Base-by-base conservation (phyloP, 2,329 filamentous ascomycete genomes). In the Pseudogymnoascus sp. region DNA sequence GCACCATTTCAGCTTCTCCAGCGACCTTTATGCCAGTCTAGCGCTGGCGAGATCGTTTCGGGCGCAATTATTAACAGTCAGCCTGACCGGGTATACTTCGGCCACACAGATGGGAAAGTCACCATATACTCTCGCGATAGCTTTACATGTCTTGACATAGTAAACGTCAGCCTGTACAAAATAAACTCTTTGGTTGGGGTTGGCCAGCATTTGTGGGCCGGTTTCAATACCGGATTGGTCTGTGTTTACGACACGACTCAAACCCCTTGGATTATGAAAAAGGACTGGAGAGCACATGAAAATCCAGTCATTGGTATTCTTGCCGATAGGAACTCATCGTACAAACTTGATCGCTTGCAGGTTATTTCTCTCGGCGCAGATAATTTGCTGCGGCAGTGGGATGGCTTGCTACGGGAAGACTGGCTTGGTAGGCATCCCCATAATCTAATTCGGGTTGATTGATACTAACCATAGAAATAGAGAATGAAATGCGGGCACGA, bases 211-310 rank as follows among this genome's bases (percentile, higher is more conserved):
- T 80, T 99, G 0, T 99, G 95, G 95, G 91, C 92, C 28, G 93
- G 88, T 2, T 97, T 93, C 78, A 97, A 93, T 74, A 97, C 90
- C 0, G 95, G 95, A 15, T 96, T 89, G 82, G 86, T 96, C 33
- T 95, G 91, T 71, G 89, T 97, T 7, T 99, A 97, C 75, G 93
- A 99, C 74, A 89, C 91, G 10, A 83, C 80, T 9, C 83, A 85
- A 31, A 86, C 83, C n/a, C 93, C 93, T 0, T 99, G 95, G 95
- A 82, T 83, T 19, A 86, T 96, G 26, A 87, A 90, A 77, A 99
- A 99, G 74, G 93, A 97, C 71, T 99, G 95, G 93, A 86, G 88
- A 67, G 93, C 91, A 2, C 95, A 97, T 72, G 87, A 91, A 6
- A 89, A 89, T 67, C 90, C 93, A 0, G 87, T 96, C 7, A 83